Percentiles rank a stretch among this genome's conserved stretches.
Conservation (phyloP, 441 rosid genomes). For the Populus hybrid region DNA sequence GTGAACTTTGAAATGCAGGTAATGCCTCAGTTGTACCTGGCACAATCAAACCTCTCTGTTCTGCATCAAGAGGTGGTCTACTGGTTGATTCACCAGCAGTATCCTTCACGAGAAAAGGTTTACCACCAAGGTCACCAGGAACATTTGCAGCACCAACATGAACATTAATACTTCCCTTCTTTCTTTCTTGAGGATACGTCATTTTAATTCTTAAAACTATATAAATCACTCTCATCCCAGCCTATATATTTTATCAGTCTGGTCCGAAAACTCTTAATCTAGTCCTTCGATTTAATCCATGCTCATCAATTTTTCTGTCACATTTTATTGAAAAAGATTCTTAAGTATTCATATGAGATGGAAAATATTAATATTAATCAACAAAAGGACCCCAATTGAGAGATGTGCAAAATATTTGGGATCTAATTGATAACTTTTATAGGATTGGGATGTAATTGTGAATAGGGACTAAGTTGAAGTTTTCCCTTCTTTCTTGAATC, state of each 20-base stretch:
- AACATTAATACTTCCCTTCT: conserved; percentile 29
- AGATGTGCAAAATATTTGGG: neutral
- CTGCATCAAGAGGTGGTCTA: conserved; percentile 24
- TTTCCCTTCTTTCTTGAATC: no score
- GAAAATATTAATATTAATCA: no score
- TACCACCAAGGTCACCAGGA: conserved; percentile 38
- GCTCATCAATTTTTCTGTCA: no score
- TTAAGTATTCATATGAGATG: neutral
- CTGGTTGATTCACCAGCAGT: conserved; percentile 28
- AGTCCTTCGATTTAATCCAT: neutral
- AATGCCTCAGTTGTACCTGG: conserved; percentile 54
- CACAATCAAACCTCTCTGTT: conserved; percentile 33
- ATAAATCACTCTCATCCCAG: no score
- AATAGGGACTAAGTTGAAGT: no score
- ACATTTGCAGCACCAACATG: conserved; percentile 30
- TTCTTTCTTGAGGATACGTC: conserved; percentile 10
- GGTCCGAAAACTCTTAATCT: neutral
- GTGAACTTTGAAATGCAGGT: conserved; percentile 52
- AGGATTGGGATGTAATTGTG: no score
- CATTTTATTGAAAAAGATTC: neutral
- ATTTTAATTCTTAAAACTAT: neutral
- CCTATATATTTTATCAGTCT: no score
- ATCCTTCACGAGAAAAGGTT: conserved; percentile 38
- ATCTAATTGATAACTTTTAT: no score
- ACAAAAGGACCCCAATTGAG: neutral